A percentile compares a stretch with the other conserved stretches of the same genome.
Conservation (phyloP, 305 asterid species). For the Petunia hybrid region DNA sequence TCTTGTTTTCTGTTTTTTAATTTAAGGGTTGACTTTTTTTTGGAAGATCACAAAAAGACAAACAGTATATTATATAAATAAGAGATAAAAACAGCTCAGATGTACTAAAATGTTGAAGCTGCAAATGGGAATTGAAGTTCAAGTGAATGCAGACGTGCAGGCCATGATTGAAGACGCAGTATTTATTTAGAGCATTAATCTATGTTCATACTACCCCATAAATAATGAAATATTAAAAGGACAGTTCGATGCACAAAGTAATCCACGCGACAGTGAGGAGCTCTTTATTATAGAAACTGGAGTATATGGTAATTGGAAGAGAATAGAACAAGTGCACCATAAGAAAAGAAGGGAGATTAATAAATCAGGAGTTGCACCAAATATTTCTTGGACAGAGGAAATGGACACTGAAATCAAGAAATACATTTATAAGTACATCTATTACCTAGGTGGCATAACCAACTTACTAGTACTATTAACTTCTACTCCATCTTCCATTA, state of each 20-base stretch:
- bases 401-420: slow-evolving; percentile 6
- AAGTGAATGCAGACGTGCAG: slow-evolving; percentile 17
- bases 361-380: slow-evolving; percentile 3
- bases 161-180: background rate
- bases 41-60: slow-evolving; percentile 22
- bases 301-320: too few species aligned
- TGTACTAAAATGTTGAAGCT: background rate
- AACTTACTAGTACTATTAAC: background rate
- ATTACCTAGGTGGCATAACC: background rate
- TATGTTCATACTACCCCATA: background rate
- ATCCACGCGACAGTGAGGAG: too few species aligned
- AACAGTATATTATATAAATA: background rate
- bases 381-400: background rate
- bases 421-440: background rate
- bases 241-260: too few species aligned
- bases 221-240: background rate
- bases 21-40: slow-evolving; percentile 11
- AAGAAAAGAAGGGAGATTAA: background rate
- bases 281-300: too few species aligned
- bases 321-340: too few species aligned
- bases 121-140: slow-evolving; percentile 22
- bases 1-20: slow-evolving; percentile 10
- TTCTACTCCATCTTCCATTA: too few species aligned
- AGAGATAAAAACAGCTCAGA: slow-evolving; percentile 30
- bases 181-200: background rate